phyloP scores from a whole-genome alignment of 2,329 filamentous ascomycete species.

The Colletotrichum kahawae region DNA sequence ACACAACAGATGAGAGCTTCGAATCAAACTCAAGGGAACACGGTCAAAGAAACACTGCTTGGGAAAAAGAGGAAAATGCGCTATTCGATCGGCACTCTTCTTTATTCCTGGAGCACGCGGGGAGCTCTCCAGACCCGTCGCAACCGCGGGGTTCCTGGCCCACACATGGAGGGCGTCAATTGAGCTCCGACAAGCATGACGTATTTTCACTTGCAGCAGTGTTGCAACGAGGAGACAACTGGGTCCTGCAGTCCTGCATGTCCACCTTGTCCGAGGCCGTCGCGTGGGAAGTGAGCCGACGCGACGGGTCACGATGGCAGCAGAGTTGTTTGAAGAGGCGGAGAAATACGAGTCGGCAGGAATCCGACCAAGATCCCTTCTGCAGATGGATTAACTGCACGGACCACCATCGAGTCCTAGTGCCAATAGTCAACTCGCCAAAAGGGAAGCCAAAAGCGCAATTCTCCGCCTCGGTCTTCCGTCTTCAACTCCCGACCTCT shows the following conservation, averaged over 20 bases:
- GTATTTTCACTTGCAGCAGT: not conserved
- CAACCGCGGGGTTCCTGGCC: slow-evolving; percentile 6
- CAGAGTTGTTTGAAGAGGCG: not conserved
- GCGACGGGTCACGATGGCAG: not conserved
- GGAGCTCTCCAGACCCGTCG: not conserved
- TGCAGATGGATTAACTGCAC: not conserved
- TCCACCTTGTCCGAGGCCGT: not conserved
- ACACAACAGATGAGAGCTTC: not conserved
- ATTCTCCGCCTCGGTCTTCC: slow-evolving; percentile 7
- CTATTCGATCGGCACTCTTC: not conserved
- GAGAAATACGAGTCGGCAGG: slow-evolving; percentile 5
- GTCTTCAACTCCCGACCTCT: not conserved
- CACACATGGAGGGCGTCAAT: not conserved
- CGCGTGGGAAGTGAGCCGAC: not conserved
- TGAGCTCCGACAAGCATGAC: not conserved
- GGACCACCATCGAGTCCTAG: not conserved
- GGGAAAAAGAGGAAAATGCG: not conserved
- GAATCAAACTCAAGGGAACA: not conserved
- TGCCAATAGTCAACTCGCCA: not conserved
- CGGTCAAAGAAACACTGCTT: not conserved
- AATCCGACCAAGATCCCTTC: not conserved
- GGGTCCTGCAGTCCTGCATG: not conserved
- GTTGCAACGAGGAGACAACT: not conserved
- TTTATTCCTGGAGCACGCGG: not conserved
- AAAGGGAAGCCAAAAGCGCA: not conserved